Evolutionary conservation across 192 early-diverging fungal species (phyloP), one percentile per base, ranked within the genome.

Genomic region (Chytriomyces sp.): DNA sequence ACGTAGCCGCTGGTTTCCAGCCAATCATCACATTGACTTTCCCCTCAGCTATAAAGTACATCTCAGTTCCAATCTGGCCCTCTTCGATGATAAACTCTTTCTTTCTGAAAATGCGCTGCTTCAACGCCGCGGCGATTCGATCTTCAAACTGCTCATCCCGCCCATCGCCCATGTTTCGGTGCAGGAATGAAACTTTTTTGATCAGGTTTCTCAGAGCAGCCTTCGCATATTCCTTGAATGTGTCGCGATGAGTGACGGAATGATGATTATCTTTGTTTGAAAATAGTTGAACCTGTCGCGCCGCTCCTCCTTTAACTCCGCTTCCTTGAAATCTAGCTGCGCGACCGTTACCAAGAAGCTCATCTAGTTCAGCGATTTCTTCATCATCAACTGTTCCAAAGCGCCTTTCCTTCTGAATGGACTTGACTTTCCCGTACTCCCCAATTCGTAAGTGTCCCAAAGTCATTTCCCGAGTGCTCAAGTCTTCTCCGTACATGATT

Each of bases 141-240:
- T 28, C 13, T 61, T 75, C n/a, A 76, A 76, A 76, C 65, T 62
- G 24, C 9, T 77, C 73, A 43, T 76, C 75, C 7, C 75, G 65
- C n/a, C 75, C 75, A 28, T 76, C 75, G 3, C 6, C 6, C 16
- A 44, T 24, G 20, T 48, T 49, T 11, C 75, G 35, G 5, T 59
- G 23, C 11, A 76, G 73, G 7, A 76, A 76, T 16, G 75, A 74
- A 3, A 76, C 72, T 59, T 76, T 77, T 76, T 48, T 76, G 13
- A 76, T 76, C 24, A 76, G 13, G 13, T 47, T n/a, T 16, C 46
- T 43, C 26, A 68, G 46, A 57, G 13, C 20, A 20, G 53, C 53
- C 20, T 57, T 57, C 20, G 53, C 53, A 2, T 57, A 57, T n/a
- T 13, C 53, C 53, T 57, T n/a, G 20, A 57, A 57, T 57, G 20